Evolutionary conservation across 768 basidiomycete genomes (phyloP), one percentile per base, ranked within the genome.

Genomic region (Psilocybe sp.): DNA sequence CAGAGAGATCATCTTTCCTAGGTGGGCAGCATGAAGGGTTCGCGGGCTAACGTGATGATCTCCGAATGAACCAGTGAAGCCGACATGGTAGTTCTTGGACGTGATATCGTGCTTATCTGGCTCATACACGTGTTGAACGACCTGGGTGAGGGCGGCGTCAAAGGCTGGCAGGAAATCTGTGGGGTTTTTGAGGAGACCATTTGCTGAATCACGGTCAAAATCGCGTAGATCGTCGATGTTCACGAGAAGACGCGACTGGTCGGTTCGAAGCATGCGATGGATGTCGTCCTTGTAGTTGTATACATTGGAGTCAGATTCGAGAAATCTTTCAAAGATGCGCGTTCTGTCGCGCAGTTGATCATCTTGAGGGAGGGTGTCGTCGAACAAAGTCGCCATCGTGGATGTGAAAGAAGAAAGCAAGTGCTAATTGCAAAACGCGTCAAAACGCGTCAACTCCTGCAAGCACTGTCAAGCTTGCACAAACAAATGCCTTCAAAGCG

Each of bases 21-120:
- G 81, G 66, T 98, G 88, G 53, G 82, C 78, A 28, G 93, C 89
- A 50, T 85, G 81, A 44, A 99, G 80, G 14, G 93, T 93, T 7
- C 97, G 80, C 41, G 97, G 97, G 68, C 89, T 98, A 67, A 95
- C 89, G 68, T 98, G 95, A 68, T 98, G 92, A 69, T 98, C 96
- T 40, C 97, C 97, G 67, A 99, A 99, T 6, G 92, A 95, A 44
- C 97, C 97, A 59, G 89, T 87, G 66, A 98, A 85, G 18, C 95
- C 97, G 49, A 98, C 78, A 57, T 87, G 86, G 70, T 85, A 98
- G 56, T 76, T 81, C 64, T 88, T 95, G 51, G 81, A 84, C 32
- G 82, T 76, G 50, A 92, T 82, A 40, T 87, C 82, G 69, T 95
- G 86, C 71, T 95, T 94, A 40, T 87, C 80, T 13, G 77, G 69